phyloP scores from a whole-genome alignment of 441 rosid genomes.

The Dalechampia spathulata region DNA sequence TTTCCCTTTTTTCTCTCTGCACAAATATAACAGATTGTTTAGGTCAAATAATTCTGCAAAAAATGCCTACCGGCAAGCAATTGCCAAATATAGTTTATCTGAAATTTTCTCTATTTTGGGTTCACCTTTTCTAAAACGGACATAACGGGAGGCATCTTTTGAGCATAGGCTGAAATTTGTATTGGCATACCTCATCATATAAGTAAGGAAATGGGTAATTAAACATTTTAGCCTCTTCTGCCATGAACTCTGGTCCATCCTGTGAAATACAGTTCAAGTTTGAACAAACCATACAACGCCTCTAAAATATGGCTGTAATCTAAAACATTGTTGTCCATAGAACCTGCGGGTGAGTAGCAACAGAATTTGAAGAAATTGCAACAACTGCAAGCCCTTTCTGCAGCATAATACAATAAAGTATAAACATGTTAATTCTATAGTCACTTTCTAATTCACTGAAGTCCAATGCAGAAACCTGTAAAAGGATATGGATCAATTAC shows the following conservation, averaged over 20 bases:
- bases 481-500: conserved; percentile 28
- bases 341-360: conserved; percentile 85
- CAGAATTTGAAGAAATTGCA: conserved; percentile 87
- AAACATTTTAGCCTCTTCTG: conserved; percentile 65
- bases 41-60: not conserved
- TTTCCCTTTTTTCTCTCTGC: not conserved
- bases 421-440: not conserved
- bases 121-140: not conserved
- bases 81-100: not conserved
- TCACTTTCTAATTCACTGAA: not conserved
- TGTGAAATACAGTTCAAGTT: conserved; percentile 31
- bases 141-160: too few species aligned
- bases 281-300: conserved; percentile 20
- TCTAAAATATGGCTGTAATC: conserved; percentile 21
- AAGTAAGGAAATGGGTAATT: conserved; percentile 82
- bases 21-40: not conserved
- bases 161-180: not conserved
- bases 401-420: conserved; percentile 14
- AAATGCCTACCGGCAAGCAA: not conserved
- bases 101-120: not conserved
- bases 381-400: conserved; percentile 90
- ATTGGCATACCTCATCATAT: conserved; percentile 58
- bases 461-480: conserved; percentile 1
- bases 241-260: conserved; percentile 94
- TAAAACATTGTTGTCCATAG: conserved; percentile 18